Evolutionary conservation across 306 rosid species (phyloP).

Genomic region (Malus domestica): DNA sequence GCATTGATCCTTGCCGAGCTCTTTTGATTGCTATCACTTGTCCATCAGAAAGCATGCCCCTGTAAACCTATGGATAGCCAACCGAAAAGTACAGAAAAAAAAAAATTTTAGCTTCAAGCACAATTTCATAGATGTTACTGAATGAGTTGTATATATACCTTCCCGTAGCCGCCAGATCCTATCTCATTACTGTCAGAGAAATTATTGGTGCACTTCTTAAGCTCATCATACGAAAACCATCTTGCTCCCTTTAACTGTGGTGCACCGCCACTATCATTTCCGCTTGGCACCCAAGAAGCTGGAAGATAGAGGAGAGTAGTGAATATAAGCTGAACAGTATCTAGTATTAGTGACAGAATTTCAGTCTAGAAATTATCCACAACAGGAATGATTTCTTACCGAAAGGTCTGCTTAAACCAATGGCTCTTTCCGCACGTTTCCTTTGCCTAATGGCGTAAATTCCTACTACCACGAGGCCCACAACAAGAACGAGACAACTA

Average conservation of each 20-base stretch:
- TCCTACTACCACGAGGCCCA: slow-evolving; percentile 59
- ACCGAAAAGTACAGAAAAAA: neutral
- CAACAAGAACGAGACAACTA: slow-evolving; percentile 49
- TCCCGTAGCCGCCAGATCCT: slow-evolving; percentile 94
- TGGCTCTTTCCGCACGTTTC: slow-evolving; percentile 91
- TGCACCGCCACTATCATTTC: slow-evolving; percentile 86
- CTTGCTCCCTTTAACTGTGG: slow-evolving; percentile 98
- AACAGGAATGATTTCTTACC: slow-evolving; percentile 39
- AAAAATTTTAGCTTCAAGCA: neutral
- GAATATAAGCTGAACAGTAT: no score
- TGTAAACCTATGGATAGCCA: slow-evolving; percentile 53
- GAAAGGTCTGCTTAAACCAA: slow-evolving; percentile 74
- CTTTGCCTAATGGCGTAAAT: slow-evolving; percentile 70
- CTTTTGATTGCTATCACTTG: slow-evolving; percentile 75
- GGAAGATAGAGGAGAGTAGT: slow-evolving; percentile 14
- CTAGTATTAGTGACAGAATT: slow-evolving; percentile 1
- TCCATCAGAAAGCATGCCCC: slow-evolving; percentile 71
- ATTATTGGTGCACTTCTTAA: slow-evolving; percentile 62
- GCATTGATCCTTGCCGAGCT: slow-evolving; percentile 96
- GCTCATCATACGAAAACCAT: slow-evolving; percentile 95
- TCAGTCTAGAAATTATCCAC: neutral
- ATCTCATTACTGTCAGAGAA: slow-evolving; percentile 64
- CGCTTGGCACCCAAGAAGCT: slow-evolving; percentile 97
- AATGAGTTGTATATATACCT: slow-evolving; percentile 40
- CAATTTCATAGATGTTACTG: neutral